phyloP scores from a whole-genome alignment of 163 green algal species.

The Prototheca stagnorum region DNA sequence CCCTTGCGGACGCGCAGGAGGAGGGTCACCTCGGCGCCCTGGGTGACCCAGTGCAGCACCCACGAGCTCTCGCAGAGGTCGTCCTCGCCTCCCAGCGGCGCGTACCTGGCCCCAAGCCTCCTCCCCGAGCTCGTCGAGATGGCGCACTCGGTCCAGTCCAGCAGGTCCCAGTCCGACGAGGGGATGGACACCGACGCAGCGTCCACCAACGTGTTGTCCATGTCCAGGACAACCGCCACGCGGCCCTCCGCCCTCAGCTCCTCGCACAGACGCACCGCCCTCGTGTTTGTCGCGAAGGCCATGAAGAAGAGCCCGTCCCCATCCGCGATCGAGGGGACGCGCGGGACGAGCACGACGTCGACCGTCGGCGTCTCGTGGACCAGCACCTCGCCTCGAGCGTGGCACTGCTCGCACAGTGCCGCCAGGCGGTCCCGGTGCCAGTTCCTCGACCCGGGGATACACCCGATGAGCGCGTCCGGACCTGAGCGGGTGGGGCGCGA shows the following conservation, averaged over 20 bases:
- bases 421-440: slow-evolving; percentile 9
- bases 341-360: slow-evolving; percentile 23
- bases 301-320: slow-evolving; percentile 17
- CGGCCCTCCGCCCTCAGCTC: slow-evolving; percentile 3
- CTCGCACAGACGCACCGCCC: slow-evolving; percentile 22
- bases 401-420: slow-evolving; percentile 10
- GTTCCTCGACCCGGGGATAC: slow-evolving; percentile 17
- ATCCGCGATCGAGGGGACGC: slow-evolving; percentile 5
- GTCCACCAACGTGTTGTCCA: slow-evolving; percentile 30
- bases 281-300: slow-evolving; percentile 20
- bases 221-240: slow-evolving; percentile 22
- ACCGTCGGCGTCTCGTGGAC: slow-evolving; percentile 3
- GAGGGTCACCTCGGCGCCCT: slow-evolving; percentile 9
- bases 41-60: slow-evolving; percentile 17
- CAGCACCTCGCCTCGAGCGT: slow-evolving; percentile 12
- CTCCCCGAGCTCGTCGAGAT: slow-evolving; percentile 8
- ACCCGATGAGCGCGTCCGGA: slow-evolving; percentile 20
- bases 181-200: slow-evolving; percentile 5
- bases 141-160: slow-evolving; percentile 11
- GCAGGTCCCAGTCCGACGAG: slow-evolving; percentile 5
- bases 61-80: slow-evolving; percentile 3
- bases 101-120: slow-evolving; percentile 9
- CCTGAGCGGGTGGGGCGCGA: slow-evolving; percentile 2
- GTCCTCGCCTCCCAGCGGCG: slow-evolving; percentile 3
- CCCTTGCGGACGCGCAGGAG: slow-evolving; percentile 17